A percentile compares a stretch with the other conserved stretches of the same genome.
Evolutionary conservation across 2,329 filamentous ascomycete genomes (phyloP).

Genomic region (Xenoacremonium recifei): DNA sequence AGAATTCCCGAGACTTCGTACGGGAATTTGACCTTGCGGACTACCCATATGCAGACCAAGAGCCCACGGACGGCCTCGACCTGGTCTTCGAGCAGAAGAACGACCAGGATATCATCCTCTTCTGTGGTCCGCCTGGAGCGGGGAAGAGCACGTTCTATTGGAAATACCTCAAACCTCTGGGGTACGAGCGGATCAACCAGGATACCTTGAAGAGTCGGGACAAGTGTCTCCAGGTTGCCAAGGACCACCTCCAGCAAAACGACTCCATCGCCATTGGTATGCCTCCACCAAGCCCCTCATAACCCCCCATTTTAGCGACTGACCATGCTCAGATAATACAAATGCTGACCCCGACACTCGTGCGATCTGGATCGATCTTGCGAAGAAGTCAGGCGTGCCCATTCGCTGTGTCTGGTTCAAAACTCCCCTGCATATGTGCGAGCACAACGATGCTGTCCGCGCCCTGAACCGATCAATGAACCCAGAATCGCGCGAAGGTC

Average conservation of each 20-base stretch:
- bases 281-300: slow-evolving; percentile 29
- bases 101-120: slow-evolving; percentile 72
- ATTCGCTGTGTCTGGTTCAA: slow-evolving; percentile 87
- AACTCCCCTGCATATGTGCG: slow-evolving; percentile 64
- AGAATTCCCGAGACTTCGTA: slow-evolving; percentile 62
- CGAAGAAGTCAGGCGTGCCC: slow-evolving; percentile 66
- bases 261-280: slow-evolving; percentile 75
- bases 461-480: slow-evolving; percentile 72
- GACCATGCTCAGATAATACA: slow-evolving; percentile 73
- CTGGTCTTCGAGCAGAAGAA: slow-evolving; percentile 60
- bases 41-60: slow-evolving; percentile 41
- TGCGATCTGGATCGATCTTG: slow-evolving; percentile 74
- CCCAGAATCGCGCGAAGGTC: slow-evolving; percentile 70
- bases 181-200: slow-evolving; percentile 86
- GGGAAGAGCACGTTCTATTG: slow-evolving; percentile 93
- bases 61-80: slow-evolving; percentile 18
- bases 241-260: slow-evolving; percentile 60
- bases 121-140: slow-evolving; percentile 84
- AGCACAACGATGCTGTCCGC: slow-evolving; percentile 87
- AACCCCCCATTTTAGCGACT: slow-evolving; percentile 14
- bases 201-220: slow-evolving; percentile 76
- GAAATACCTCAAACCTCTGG: slow-evolving; percentile 71
- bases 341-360: slow-evolving; percentile 80
- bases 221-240: slow-evolving; percentile 71
- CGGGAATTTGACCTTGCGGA: slow-evolving; percentile 69